A percentile compares a stretch with the other conserved stretches of the same genome.
These are phyloP conservation scores for Clavispora asparagi DNA, from an alignment of 805 yeast genomes.

Conservation along the genomic window DNA sequence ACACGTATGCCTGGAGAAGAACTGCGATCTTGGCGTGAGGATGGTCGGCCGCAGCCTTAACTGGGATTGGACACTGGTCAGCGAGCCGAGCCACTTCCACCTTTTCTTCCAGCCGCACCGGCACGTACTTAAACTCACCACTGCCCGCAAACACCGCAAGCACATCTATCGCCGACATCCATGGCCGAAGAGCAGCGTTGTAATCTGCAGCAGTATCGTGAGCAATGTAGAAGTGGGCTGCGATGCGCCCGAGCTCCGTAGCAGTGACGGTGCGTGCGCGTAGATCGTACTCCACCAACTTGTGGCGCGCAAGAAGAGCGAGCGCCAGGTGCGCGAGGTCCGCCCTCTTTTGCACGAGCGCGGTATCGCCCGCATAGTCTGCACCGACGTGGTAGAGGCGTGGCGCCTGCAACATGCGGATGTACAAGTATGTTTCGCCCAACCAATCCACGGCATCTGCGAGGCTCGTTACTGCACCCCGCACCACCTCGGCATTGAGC, in stretches of 20 bases:
- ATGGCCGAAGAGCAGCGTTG: conserved; percentile 56
- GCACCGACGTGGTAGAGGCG: conserved; percentile 69
- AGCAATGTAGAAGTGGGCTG: conserved; percentile 81
- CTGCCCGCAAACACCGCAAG: conserved; percentile 74
- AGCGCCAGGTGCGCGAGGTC: conserved; percentile 80
- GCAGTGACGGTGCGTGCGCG: conserved; percentile 31
- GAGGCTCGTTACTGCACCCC: conserved; percentile 57
- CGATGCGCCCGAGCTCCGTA: conserved; percentile 73
- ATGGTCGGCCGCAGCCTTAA: conserved; percentile 65
- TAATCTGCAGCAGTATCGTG: conserved; percentile 69
- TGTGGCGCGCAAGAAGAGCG: conserved; percentile 46
- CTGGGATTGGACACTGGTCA: conserved; percentile 80
- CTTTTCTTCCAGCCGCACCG: conserved; percentile 83
- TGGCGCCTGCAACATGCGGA: conserved; percentile 74
- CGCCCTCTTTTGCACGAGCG: conserved; percentile 47
- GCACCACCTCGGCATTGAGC: conserved; percentile 81
- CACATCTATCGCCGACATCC: conserved; percentile 65
- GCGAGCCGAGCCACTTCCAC: conserved; percentile 63
- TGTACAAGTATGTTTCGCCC: conserved; percentile 68
- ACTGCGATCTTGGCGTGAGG: conserved; percentile 75
- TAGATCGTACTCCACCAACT: conserved; percentile 56
- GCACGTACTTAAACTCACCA: conserved; percentile 78
- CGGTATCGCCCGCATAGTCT: conserved; percentile 46
- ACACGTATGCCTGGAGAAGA: conserved; percentile 81
- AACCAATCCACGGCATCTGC: conserved; percentile 79